Evolutionary conservation across 805 yeast genomes (phyloP), one percentile per base, ranked within the genome.

Genomic region (Candida hungchunana): DNA sequence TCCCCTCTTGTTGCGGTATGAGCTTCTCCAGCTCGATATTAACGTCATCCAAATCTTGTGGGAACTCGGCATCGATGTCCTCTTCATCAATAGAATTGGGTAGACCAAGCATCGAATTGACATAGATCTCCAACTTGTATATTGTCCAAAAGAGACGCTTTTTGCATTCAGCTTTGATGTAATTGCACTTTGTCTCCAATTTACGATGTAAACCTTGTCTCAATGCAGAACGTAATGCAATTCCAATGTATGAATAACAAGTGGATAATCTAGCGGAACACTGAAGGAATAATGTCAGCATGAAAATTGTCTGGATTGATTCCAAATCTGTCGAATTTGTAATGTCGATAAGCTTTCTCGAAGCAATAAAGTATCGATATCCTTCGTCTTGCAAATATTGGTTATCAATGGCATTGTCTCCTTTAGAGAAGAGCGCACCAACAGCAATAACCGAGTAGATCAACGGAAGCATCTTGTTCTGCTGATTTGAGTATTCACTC

Each of bases 201-300:
- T 74, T 74, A 23, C 86, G 69, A 56, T 88, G 97, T 18, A 84
- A 64, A 0, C 96, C 96, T 51, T 86, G 89, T 49, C 94, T 71
- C 34, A 88, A 58, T 0, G 95, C 94, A 28, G 90, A 81, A 51
- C 96, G 66, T 45, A 88, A 64, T 0, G 95, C 96, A 31, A 86
- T 82, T 7, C 96, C 96, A 45, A 88, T 84, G 58, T 86, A 88
- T 0, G 95, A 79, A 58, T 88, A 88, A 59, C 96, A 88, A 0
- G 95, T 86, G 0, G 95, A 82, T 35, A 88, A 64, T 39, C 95
- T 68, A 0, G 96, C 95, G 2, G 95, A 82, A 55, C 94, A 87
- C 59, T 88, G 96, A 35, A 89, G 64, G 56, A 87, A 88, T 44
- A 88, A 69, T 27, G 86, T 81, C 67, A 88, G 67, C 90, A 88